Percentiles rank a stretch among this genome's conserved stretches.
Evolutionary conservation across 2,329 filamentous ascomycete genomes (phyloP).

Genomic region (Cercospora berteroae): DNA sequence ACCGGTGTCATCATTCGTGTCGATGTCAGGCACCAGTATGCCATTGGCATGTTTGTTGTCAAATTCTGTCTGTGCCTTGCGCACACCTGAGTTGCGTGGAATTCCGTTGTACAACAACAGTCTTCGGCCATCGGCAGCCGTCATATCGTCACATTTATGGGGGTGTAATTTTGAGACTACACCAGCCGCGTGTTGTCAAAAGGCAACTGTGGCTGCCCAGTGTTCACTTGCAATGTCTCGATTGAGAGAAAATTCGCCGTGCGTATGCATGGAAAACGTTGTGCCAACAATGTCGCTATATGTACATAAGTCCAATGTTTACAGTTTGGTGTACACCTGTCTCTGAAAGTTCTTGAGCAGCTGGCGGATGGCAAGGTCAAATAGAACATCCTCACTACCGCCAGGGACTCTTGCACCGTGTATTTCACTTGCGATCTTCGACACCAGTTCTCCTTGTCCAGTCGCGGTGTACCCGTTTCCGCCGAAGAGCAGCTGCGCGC

Average conservation of each 20-base stretch:
- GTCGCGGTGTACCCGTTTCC: not conserved
- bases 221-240: not conserved
- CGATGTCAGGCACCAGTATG: too few species aligned
- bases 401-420: not conserved
- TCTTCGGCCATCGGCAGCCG: too few species aligned
- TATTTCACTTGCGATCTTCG: not conserved
- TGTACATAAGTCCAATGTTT: not conserved
- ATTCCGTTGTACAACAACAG: too few species aligned
- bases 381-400: not conserved
- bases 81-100: too few species aligned
- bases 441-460: not conserved
- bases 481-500: not conserved
- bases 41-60: too few species aligned
- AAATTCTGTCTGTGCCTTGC: too few species aligned
- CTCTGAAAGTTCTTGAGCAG: not conserved
- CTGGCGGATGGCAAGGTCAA: not conserved
- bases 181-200: not conserved
- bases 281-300: not conserved
- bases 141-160: too few species aligned
- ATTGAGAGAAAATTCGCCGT: not conserved
- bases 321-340: not conserved
- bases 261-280: not conserved
- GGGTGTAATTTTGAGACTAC: too few species aligned
- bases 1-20: too few species aligned
- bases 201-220: not conserved